phyloP scores from a whole-genome alignment of 768 basidiomycete species.

The Tricholoma flavovirens region DNA sequence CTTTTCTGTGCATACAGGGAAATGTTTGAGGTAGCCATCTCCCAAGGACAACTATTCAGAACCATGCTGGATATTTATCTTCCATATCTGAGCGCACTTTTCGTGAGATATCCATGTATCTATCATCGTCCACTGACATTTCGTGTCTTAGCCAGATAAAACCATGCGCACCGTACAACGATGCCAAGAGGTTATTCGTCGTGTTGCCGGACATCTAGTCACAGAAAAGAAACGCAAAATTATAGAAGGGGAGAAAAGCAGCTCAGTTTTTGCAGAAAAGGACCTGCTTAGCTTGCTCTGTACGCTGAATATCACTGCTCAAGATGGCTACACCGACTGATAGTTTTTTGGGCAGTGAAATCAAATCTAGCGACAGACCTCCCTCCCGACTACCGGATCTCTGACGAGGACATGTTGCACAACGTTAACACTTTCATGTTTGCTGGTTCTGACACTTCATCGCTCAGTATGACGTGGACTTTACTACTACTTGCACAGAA shows the following conservation, averaged over 20 bases:
- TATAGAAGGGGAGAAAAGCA: conserved; percentile 48
- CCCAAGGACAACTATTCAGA: conserved; percentile 43
- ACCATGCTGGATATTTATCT: conserved; percentile 50
- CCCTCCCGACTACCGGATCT: conserved; percentile 63
- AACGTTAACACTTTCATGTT: conserved; percentile 90
- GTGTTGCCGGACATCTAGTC: conserved; percentile 70
- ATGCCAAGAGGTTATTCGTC: conserved; percentile 57
- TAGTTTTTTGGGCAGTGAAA: conserved; percentile 49
- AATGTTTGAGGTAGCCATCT: conserved; percentile 73
- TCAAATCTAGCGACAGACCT: conserved; percentile 74
- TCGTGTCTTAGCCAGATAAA: conserved; percentile 43
- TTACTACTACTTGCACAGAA: conserved; percentile 68
- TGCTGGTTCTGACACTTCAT: conserved; percentile 85
- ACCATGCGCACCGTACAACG: conserved; percentile 43
- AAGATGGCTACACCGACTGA: background rate
- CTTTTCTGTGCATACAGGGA: conserved; percentile 77
- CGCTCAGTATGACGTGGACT: conserved; percentile 80
- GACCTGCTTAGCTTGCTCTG: conserved; percentile 76
- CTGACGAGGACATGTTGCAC: conserved; percentile 82
- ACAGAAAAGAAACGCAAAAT: conserved; percentile 76
- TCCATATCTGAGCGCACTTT: conserved; percentile 47
- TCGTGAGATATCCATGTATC: conserved; percentile 36
- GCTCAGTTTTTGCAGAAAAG: conserved; percentile 49
- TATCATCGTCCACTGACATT: background rate
- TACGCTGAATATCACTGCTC: conserved; percentile 31